These are phyloP conservation scores for Lantana camara DNA, from an alignment of 257 asterid genomes.

Conservation along the genomic window DNA sequence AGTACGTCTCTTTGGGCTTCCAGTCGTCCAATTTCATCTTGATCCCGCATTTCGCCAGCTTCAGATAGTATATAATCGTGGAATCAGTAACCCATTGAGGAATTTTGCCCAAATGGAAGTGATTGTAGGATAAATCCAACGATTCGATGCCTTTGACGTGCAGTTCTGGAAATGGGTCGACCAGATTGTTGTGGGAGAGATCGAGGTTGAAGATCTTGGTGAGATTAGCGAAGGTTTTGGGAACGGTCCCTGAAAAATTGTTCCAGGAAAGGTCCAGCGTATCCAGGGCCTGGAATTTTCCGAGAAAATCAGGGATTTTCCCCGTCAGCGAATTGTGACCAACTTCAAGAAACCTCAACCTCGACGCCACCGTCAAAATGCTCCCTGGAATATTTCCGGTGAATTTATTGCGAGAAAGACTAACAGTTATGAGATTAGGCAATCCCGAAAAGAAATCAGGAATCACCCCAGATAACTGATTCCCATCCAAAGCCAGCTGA, in stretches of 20 bases:
- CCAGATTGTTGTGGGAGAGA: conserved; percentile 63
- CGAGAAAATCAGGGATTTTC: conserved; percentile 66
- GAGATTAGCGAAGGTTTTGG: conserved; percentile 64
- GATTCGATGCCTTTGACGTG: conserved; percentile 77
- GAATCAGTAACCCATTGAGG: conserved; percentile 82
- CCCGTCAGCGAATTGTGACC: conserved; percentile 70
- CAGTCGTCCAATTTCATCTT: conserved; percentile 70
- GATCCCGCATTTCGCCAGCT: conserved; percentile 83
- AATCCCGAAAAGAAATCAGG: conserved; percentile 56
- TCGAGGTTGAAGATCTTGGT: conserved; percentile 85
- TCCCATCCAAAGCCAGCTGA: conserved; percentile 34
- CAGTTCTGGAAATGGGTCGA: conserved; percentile 80
- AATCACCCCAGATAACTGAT: conserved; percentile 58
- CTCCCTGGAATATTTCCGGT: conserved; percentile 61
- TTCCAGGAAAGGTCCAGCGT: conserved; percentile 79
- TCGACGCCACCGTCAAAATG: conserved; percentile 46
- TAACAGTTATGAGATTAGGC: conserved; percentile 31
- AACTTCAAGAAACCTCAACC: conserved; percentile 44
- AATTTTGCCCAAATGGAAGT: conserved; percentile 60
- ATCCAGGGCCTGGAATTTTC: conserved; percentile 60
- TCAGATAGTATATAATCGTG: conserved; percentile 67
- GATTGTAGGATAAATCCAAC: conserved; percentile 71
- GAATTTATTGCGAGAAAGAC: conserved; percentile 48
- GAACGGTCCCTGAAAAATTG: conserved; percentile 64
- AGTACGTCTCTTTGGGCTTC: conserved; percentile 67